Percentiles rank a stretch among this genome's conserved stretches.
Evolutionary conservation across 2,329 filamentous ascomycete species (phyloP).

Genomic region (Ophiostoma perfectum): DNA sequence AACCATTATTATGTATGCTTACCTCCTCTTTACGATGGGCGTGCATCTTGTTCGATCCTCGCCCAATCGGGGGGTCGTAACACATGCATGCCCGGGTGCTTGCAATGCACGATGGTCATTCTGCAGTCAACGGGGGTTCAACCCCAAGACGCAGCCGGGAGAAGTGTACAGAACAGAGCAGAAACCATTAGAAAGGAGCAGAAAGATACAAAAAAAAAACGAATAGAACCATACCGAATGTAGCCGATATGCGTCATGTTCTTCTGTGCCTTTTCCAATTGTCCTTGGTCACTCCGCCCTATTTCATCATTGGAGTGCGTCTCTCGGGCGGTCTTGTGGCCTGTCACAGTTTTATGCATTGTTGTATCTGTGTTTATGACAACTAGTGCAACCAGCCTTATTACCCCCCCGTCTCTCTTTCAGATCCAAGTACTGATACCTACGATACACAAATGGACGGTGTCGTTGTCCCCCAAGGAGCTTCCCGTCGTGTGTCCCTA

Average conservation of each 20-base stretch:
- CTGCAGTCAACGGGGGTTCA: not conserved
- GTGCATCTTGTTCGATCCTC: not conserved
- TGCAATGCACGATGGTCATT: conserved; percentile 1
- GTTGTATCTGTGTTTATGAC: not conserved
- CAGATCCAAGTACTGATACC: not conserved
- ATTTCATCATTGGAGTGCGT: too few species aligned
- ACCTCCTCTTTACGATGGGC: not conserved
- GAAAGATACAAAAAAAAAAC: too few species aligned
- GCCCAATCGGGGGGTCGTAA: conserved; percentile 8
- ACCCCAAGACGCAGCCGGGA: not conserved
- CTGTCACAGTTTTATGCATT: not conserved
- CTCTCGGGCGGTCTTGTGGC: not conserved
- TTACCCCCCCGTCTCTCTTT: not conserved
- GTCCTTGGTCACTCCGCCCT: not conserved
- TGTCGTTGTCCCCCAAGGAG: not conserved
- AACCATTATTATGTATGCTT: not conserved
- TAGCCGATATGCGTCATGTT: not conserved
- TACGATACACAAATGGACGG: not conserved
- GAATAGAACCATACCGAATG: not conserved
- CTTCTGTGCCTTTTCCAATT: not conserved
- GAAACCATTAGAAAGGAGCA: not conserved
- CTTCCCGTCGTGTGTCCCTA: not conserved
- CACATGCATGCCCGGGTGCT: conserved; percentile 1
- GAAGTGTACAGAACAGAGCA: not conserved
- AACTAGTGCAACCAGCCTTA: not conserved